phyloP scores from a whole-genome alignment of 768 basidiomycete species.

The Tephrocybe sp. region DNA sequence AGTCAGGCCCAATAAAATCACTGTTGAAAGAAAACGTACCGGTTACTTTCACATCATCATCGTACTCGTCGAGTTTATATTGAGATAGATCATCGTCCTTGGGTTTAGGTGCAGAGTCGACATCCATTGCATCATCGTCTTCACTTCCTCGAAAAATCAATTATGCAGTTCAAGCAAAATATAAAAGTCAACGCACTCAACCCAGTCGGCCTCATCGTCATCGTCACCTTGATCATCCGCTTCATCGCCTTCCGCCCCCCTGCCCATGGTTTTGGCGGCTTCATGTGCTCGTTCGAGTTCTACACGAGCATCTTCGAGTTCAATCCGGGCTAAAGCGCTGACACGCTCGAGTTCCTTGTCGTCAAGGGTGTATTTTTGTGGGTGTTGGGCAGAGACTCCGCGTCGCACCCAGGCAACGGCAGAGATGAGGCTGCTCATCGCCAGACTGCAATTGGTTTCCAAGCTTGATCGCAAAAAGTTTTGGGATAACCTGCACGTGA shows the following conservation, averaged over 20 bases:
- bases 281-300: slow-evolving; percentile 83
- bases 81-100: slow-evolving; percentile 70
- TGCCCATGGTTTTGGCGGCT: slow-evolving; percentile 69
- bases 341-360: slow-evolving; percentile 88
- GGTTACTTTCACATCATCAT: slow-evolving; percentile 58
- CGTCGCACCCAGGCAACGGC: slow-evolving; percentile 77
- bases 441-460: neutral
- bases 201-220: slow-evolving; percentile 65
- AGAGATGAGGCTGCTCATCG: slow-evolving; percentile 76
- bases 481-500: slow-evolving; percentile 19
- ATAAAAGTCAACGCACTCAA: slow-evolving; percentile 67
- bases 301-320: slow-evolving; percentile 85
- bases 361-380: slow-evolving; percentile 86
- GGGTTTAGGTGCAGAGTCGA: slow-evolving; percentile 39
- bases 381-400: slow-evolving; percentile 72
- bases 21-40: slow-evolving; percentile 24
- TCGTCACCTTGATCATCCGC: slow-evolving; percentile 57
- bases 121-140: slow-evolving; percentile 59
- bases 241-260: slow-evolving; percentile 62
- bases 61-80: slow-evolving; percentile 92
- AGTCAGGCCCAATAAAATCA: slow-evolving; percentile 6
- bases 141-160: slow-evolving; percentile 26
- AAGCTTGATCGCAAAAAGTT: slow-evolving; percentile 12
- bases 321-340: slow-evolving; percentile 79
- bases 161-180: slow-evolving; percentile 4